Evolutionary conservation across 1,139 yeast species (phyloP).

Genomic region (Sugiyamaella xylanicola): DNA sequence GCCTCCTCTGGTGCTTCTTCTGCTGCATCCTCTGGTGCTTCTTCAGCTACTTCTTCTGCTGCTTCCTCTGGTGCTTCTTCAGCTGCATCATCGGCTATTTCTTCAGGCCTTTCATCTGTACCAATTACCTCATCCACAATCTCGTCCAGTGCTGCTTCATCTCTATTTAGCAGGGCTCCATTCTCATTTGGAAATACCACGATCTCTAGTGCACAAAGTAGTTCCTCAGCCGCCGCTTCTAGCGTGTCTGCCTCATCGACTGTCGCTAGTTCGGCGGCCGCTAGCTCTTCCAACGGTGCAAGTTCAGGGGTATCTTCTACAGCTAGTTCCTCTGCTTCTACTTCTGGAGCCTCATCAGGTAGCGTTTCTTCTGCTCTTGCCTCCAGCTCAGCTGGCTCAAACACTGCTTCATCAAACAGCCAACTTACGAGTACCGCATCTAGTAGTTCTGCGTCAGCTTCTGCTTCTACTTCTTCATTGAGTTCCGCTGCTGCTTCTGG

Average conservation of each 20-base stretch:
- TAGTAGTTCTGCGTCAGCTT: conserved; percentile 7
- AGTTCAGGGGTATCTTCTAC: conserved; percentile 1
- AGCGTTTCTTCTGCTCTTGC: not conserved
- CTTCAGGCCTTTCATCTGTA: not conserved
- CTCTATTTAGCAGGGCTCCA: not conserved
- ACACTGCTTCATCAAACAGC: not conserved
- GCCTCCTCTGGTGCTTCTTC: too few relatives aligned
- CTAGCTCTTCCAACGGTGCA: not conserved
- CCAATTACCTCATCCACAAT: not conserved
- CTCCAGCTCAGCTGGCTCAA: not conserved
- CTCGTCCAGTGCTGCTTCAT: conserved; percentile 4
- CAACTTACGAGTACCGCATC: too few relatives aligned
- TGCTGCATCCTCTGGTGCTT: too few relatives aligned
- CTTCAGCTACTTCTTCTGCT: not conserved
- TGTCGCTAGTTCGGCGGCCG: not conserved
- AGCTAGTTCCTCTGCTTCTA: conserved; percentile 1
- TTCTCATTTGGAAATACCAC: not conserved
- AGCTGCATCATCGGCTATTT: not conserved
- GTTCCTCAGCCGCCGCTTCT: not conserved
- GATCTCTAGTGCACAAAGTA: not conserved
- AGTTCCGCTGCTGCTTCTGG: conserved; percentile 4
- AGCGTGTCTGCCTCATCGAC: not conserved
- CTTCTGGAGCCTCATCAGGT: not conserved
- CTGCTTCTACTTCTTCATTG: conserved; percentile 1
- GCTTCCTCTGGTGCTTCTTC: not conserved